Percentiles rank a stretch among this genome's conserved stretches.
phyloP scores from a whole-genome alignment of 331 rosid species.

The Acacia pycnantha region DNA sequence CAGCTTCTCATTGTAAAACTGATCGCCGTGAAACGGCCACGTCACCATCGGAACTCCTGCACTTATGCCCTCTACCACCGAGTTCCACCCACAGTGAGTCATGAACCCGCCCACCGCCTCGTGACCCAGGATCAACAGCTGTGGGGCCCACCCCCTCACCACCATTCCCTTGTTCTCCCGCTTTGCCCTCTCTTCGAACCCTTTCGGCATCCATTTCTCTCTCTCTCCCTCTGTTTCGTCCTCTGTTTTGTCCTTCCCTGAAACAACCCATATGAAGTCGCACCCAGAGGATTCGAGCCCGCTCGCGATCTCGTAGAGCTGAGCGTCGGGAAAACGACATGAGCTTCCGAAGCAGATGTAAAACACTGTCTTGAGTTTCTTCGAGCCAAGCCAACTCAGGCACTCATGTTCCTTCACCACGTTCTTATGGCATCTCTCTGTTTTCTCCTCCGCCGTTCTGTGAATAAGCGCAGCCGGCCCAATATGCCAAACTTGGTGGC shows the following conservation, averaged over 20 bases:
- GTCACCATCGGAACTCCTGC: constrained; percentile 44
- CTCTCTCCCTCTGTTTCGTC: background rate
- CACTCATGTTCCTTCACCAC: background rate
- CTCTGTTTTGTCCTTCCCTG: background rate
- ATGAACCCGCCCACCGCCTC: background rate
- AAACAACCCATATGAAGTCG: constrained; percentile 39
- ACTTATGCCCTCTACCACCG: background rate
- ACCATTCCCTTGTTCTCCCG: constrained; percentile 26
- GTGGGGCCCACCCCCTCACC: constrained; percentile 44
- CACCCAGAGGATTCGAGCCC: constrained; percentile 13
- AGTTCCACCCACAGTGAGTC: background rate
- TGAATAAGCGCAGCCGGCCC: constrained; percentile 32
- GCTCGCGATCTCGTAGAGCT: constrained; percentile 38
- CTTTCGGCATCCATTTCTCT: constrained; percentile 31
- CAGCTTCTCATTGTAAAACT: constrained; percentile 42
- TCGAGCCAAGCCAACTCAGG: constrained; percentile 37
- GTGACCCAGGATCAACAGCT: constrained; percentile 25
- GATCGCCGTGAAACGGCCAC: constrained; percentile 41
- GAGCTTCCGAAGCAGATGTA: constrained; percentile 38
- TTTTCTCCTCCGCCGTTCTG: constrained; percentile 5
- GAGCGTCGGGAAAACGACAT: constrained; percentile 6
- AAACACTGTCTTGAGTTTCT: constrained; percentile 25
- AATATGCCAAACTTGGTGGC: constrained; percentile 42
- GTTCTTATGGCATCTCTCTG: background rate
- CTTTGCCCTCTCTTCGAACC: constrained; percentile 25